These are phyloP conservation scores for Phlebiopsis gigantea DNA, from an alignment of 768 basidiomycete species.

Conservation along the genomic window DNA sequence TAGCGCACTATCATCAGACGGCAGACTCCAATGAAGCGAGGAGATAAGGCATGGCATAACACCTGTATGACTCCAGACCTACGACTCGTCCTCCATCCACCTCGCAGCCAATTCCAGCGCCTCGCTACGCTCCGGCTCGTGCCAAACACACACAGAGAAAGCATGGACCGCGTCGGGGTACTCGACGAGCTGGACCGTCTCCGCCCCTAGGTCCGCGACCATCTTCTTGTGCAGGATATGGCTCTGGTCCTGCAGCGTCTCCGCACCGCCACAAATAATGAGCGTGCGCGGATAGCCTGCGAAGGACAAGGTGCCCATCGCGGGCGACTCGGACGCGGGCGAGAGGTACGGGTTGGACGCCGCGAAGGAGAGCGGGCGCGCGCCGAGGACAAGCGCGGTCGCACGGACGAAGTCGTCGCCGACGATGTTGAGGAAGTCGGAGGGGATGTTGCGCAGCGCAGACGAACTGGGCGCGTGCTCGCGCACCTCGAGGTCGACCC, in stretches of 20 bases:
- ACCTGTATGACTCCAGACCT: too few relatives aligned
- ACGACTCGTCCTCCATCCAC: slow-evolving; percentile 10
- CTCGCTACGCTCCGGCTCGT: slow-evolving; percentile 23
- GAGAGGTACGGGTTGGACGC: slow-evolving; percentile 3
- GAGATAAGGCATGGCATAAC: too few relatives aligned
- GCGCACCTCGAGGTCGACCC: slow-evolving; percentile 33
- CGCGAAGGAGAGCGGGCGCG: background rate
- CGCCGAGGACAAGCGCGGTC: slow-evolving; percentile 4
- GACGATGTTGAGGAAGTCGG: background rate
- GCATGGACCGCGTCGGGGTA: slow-evolving; percentile 26
- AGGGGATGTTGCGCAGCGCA: background rate
- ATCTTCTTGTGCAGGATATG: slow-evolving; percentile 20
- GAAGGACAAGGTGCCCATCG: slow-evolving; percentile 11
- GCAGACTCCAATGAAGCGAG: too few relatives aligned
- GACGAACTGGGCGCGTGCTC: background rate
- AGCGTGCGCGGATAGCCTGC: slow-evolving; percentile 28
- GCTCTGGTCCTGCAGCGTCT: slow-evolving; percentile 33
- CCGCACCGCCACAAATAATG: slow-evolving; percentile 25
- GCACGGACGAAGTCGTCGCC: background rate
- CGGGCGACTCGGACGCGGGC: slow-evolving; percentile 1
- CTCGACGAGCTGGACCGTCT: slow-evolving; percentile 22
- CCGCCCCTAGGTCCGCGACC: slow-evolving; percentile 26
- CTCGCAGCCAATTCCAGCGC: slow-evolving; percentile 11
- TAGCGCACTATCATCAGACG: too few relatives aligned
- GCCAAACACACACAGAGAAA: slow-evolving; percentile 16